phyloP scores from a whole-genome alignment of 352 stramenopile species.

The Phytophthora pluvialis region DNA sequence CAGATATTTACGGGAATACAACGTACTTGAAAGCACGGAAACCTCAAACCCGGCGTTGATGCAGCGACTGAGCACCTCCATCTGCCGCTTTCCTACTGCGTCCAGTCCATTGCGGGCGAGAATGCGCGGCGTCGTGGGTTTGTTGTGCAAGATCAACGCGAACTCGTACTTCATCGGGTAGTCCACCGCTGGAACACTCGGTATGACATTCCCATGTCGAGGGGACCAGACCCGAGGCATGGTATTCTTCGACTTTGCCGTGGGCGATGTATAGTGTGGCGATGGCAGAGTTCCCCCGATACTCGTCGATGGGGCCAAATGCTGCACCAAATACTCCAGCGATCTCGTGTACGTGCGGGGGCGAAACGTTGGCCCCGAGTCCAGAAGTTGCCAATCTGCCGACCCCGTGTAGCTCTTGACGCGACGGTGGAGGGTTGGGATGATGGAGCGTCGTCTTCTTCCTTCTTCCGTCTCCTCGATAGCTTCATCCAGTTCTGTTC shows the following conservation, averaged over 20 bases:
- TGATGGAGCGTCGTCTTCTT: constrained; percentile 3
- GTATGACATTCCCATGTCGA: constrained; percentile 52
- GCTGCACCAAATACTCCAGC: constrained; percentile 79
- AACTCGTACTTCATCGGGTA: constrained; percentile 88
- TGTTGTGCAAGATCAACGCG: constrained; percentile 84
- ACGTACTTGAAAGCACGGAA: constrained; percentile 78
- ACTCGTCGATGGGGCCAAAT: constrained; percentile 61
- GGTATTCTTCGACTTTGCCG: constrained; percentile 47
- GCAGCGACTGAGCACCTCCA: constrained; percentile 79
- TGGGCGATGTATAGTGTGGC: constrained; percentile 52
- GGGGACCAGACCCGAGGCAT: constrained; percentile 77
- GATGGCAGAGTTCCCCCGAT: constrained; percentile 33
- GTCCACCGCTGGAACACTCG: constrained; percentile 41
- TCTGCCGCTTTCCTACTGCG: constrained; percentile 70
- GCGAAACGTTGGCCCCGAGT: constrained; percentile 37
- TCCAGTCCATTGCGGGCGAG: constrained; percentile 79
- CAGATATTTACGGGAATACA: constrained; percentile 87
- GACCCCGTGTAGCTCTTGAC: constrained; percentile 59
- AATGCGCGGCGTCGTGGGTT: constrained; percentile 76
- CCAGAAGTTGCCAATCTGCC: constrained; percentile 33
- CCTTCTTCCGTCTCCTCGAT: constrained; percentile 20
- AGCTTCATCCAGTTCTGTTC: constrained; percentile 41
- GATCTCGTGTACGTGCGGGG: constrained; percentile 82
- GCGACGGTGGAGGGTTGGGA: constrained; percentile 40
- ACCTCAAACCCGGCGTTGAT: constrained; percentile 79